Percentiles rank a stretch among this genome's conserved stretches.
These are phyloP conservation scores for Aspergillus sp. DNA, from an alignment of 2,329 filamentous ascomycete genomes.

Conservation along the genomic window DNA sequence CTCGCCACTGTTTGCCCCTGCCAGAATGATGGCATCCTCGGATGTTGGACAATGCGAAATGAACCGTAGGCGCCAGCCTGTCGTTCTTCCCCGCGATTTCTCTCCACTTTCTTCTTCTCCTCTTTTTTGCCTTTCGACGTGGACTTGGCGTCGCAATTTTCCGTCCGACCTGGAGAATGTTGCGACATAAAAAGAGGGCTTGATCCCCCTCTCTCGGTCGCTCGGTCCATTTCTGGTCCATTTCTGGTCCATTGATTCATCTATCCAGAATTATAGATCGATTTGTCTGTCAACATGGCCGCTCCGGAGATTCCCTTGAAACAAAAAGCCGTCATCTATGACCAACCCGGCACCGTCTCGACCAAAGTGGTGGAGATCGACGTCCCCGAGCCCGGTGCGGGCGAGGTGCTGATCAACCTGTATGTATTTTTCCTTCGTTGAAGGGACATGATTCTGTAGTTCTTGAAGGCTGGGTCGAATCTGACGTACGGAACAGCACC, in stretches of 20 bases:
- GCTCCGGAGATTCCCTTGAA: conserved; percentile 53
- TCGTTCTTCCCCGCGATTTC: not conserved
- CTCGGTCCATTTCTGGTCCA: too few species aligned
- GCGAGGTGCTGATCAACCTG: conserved; percentile 64
- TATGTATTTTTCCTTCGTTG: conserved; percentile 28
- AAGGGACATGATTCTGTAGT: too few species aligned
- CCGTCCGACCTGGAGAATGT: too few species aligned
- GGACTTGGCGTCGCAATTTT: not conserved
- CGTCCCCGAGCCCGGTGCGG: conserved; percentile 62
- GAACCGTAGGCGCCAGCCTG: too few species aligned
- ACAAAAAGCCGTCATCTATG: conserved; percentile 64
- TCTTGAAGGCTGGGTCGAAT: not conserved
- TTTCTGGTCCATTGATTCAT: not conserved
- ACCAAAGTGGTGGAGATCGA: conserved; percentile 64
- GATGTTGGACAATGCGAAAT: too few species aligned
- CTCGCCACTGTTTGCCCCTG: too few species aligned
- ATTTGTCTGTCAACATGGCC: conserved; percentile 27
- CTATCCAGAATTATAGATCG: not conserved
- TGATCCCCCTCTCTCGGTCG: not conserved
- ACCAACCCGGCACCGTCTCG: conserved; percentile 64
- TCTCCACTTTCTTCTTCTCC: too few species aligned
- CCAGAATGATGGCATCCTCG: too few species aligned
- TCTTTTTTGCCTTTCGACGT: not conserved
- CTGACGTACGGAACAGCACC: conserved; percentile 40
- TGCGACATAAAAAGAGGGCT: not conserved